Percentiles rank a stretch among this genome's conserved stretches.
Conservation (phyloP, 345 rosid species). For the Gynandropsis gynandra region DNA sequence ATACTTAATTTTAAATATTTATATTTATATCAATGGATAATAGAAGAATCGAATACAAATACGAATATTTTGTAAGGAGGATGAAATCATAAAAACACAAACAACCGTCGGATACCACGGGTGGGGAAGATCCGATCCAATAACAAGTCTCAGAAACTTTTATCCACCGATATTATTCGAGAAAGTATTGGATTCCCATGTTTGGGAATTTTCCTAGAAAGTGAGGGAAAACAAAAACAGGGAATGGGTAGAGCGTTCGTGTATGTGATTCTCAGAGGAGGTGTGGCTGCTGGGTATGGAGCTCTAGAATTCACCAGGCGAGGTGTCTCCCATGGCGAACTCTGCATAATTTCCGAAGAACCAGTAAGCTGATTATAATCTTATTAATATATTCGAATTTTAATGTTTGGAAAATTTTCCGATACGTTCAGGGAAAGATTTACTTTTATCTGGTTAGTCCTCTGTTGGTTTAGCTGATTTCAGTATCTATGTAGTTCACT, state of each 20-base stretch:
- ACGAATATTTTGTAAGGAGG: too few species aligned
- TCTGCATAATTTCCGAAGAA: conserved; percentile 90
- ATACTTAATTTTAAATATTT: too few species aligned
- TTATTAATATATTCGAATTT: not conserved
- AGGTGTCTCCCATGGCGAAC: conserved; percentile 79
- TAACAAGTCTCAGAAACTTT: too few species aligned
- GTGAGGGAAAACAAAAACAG: not conserved
- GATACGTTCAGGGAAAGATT: not conserved
- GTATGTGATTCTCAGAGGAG: conserved; percentile 92
- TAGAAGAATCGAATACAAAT: too few species aligned
- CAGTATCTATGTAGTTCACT: conserved; percentile 8
- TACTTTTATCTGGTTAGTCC: not conserved
- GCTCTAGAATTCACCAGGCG: conserved; percentile 77
- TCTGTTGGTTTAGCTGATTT: conserved; percentile 2
- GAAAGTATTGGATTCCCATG: too few species aligned
- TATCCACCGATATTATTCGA: too few species aligned
- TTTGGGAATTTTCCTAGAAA: conserved; percentile 17
- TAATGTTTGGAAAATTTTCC: not conserved
- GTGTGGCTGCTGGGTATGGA: conserved; percentile 94
- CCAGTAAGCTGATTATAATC: conserved; percentile 40
- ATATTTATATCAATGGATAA: too few species aligned
- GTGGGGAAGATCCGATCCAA: too few species aligned
- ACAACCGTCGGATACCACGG: too few species aligned
- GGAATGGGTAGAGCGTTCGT: conserved; percentile 99
- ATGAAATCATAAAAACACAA: too few species aligned